Evolutionary conservation across 108 stramenopile genomes (phyloP).

Genomic region (Skeletonema costatum): DNA sequence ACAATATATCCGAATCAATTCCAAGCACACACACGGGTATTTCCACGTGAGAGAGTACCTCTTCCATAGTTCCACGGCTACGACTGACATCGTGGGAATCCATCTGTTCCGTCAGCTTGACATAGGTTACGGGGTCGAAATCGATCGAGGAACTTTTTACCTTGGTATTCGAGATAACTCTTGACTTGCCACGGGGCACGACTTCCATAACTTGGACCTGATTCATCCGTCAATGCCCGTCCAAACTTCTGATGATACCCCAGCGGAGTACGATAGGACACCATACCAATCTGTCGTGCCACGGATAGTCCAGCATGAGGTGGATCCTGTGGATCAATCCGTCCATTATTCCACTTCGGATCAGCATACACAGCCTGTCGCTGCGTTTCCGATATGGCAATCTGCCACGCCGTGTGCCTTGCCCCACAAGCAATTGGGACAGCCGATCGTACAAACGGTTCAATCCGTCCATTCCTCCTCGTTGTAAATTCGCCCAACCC

Average conservation of each 20-base stretch:
- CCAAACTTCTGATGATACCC: conserved; percentile 91
- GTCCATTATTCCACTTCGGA: conserved; percentile 78
- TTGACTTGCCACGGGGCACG: conserved; percentile 85
- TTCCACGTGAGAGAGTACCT: conserved; percentile 66
- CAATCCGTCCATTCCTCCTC: conserved; percentile 47
- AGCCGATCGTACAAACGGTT: conserved; percentile 77
- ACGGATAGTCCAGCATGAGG: conserved; percentile 77
- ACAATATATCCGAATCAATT: conserved; percentile 90
- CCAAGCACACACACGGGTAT: conserved; percentile 87
- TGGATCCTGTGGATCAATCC: conserved; percentile 65
- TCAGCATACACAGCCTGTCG: conserved; percentile 95
- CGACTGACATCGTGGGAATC: conserved; percentile 89
- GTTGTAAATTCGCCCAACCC: conserved; percentile 47
- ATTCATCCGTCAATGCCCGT: conserved; percentile 38
- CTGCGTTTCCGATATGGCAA: conserved; percentile 90
- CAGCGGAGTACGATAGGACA: conserved; percentile 86
- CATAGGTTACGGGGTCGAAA: conserved; percentile 95
- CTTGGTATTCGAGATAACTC: conserved; percentile 92
- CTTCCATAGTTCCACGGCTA: conserved; percentile 53
- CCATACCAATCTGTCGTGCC: conserved; percentile 93
- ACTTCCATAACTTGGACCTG: conserved; percentile 37
- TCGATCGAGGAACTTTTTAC: conserved; percentile 83
- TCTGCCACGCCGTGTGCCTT: conserved; percentile 94
- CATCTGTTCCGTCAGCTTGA: conserved; percentile 94
- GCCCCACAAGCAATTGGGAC: conserved; percentile 93